Conservation (phyloP, 2,329 filamentous ascomycete genomes). For the Colletotrichum brevisporum region DNA sequence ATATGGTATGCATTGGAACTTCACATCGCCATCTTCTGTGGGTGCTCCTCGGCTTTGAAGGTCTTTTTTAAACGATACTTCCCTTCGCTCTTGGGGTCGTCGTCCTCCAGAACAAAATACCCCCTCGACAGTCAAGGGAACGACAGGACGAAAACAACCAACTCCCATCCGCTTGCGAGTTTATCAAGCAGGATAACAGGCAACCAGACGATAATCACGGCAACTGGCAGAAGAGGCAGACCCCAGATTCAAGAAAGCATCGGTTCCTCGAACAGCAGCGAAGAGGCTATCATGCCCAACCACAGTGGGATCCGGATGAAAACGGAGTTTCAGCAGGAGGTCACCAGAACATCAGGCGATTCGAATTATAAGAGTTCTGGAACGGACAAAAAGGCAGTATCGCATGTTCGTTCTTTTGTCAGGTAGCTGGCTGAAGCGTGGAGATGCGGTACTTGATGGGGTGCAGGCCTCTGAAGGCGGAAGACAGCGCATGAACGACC, state of each 20-base stretch:
- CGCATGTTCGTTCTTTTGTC: constrained; percentile 1
- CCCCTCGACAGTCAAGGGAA: constrained; percentile 3
- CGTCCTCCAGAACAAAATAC: constrained; percentile 1
- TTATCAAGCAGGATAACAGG: not conserved
- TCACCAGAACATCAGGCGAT: not conserved
- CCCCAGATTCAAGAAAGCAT: not conserved
- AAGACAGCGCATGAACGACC: too few relatives aligned
- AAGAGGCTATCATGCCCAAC: constrained; percentile 12
- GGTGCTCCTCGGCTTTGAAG: constrained; percentile 12
- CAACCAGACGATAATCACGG: constrained; percentile 7
- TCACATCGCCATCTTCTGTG: constrained; percentile 29
- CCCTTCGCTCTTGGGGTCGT: not conserved
- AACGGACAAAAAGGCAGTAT: not conserved
- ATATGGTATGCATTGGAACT: constrained; percentile 24
- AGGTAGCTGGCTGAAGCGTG: not conserved
- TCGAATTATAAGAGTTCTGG: not conserved
- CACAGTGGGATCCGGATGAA: not conserved
- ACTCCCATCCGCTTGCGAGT: constrained; percentile 4
- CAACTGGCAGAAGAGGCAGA: not conserved
- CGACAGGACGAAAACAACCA: not conserved
- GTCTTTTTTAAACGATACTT: constrained; percentile 23
- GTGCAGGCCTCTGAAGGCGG: not conserved
- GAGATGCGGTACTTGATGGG: not conserved
- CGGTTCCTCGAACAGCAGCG: not conserved
- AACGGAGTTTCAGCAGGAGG: constrained; percentile 12